Base-by-base conservation (phyloP, 108 stramenopile species). In the Asterionellopsis glacialis region DNA sequence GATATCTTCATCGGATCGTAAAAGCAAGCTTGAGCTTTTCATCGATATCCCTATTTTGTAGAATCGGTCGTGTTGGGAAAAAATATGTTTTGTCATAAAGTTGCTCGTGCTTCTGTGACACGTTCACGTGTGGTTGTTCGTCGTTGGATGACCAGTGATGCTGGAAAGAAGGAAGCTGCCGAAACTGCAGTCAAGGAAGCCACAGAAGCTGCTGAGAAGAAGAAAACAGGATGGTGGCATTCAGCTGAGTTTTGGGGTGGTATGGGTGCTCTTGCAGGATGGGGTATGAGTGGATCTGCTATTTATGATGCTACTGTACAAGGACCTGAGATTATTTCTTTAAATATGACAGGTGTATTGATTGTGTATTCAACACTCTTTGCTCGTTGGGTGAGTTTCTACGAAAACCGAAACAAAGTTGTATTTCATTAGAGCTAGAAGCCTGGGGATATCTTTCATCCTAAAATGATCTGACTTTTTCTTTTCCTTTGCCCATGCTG, bases 341-440 rank as follows among this genome's bases (percentile, higher is more conserved):
- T 94, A 59, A 91, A 84, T 76, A 94, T 94, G 93, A 94, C 93
- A 18, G 81, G 84, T 13, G 89, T 94, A 0, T 59, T 94, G 42
- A 83, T 94, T 59, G 82, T 91, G 0, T 94, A 94, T 52, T 84
- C 83, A 16, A 74, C 79, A 1, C 60, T 94, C 1, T 94, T 94
- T 79, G 84, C 84, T 1, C 73, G 88, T 47, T 94, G 89, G 89
- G 33, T 33, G 7, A 33, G 33, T 33, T 33, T 7, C 2, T 33
- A 5, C 5, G 7, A 33, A 33, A 33, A n/a, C n/a, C n/a, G n/a
- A n/a, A n/a, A n/a, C n/a, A n/a, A n/a, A n/a, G n/a, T n/a, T n/a
- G n/a, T n/a, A n/a, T n/a, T n/a, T n/a, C n/a, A n/a, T n/a, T n/a
- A n/a, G n/a, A n/a, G n/a, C n/a, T n/a, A n/a, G n/a, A n/a, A n/a